These are phyloP conservation scores for Pythium periplocum DNA, from an alignment of 352 stramenopile species.

Conservation along the genomic window DNA sequence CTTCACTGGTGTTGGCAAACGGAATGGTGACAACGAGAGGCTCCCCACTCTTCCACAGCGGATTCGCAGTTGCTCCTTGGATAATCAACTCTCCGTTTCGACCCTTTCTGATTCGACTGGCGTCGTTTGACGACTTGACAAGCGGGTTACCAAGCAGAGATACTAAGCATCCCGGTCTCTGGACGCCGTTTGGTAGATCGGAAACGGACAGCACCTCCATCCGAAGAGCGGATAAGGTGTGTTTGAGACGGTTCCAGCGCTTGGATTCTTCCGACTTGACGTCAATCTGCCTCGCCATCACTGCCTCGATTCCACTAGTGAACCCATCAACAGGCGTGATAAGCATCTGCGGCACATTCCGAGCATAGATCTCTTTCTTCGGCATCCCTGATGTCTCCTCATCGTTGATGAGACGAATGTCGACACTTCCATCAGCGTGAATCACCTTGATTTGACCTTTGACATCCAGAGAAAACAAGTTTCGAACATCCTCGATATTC, in stretches of 20 bases:
- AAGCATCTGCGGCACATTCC: conserved; percentile 19
- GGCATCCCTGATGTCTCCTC: neutral
- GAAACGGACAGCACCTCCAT: conserved; percentile 44
- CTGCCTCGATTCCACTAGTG: conserved; percentile 21
- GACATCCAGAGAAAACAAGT: conserved; percentile 53
- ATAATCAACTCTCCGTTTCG: conserved; percentile 23
- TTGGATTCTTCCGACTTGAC: conserved; percentile 8
- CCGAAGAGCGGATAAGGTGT: conserved; percentile 32
- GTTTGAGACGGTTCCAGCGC: conserved; percentile 27
- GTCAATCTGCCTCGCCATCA: conserved; percentile 34
- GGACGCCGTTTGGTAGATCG: conserved; percentile 27
- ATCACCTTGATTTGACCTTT: conserved; percentile 46
- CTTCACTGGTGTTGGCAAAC: conserved; percentile 6
- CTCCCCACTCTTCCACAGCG: conserved; percentile 13
- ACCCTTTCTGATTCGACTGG: conserved; percentile 10
- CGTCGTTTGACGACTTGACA: conserved; percentile 1
- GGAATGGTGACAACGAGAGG: conserved; percentile 13
- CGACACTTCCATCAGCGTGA: conserved; percentile 44
- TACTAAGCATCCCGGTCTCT: conserved; percentile 31
- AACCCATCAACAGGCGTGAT: conserved; percentile 49
- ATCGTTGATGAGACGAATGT: conserved; percentile 32
- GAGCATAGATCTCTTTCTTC: conserved; percentile 13
- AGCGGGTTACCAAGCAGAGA: conserved; percentile 38
- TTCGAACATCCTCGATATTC: conserved; percentile 51
- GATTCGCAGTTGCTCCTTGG: conserved; percentile 7